A percentile compares a stretch with the other conserved stretches of the same genome.
phyloP scores from a whole-genome alignment of 352 stramenopile species.

The Phytophthora cajani region DNA sequence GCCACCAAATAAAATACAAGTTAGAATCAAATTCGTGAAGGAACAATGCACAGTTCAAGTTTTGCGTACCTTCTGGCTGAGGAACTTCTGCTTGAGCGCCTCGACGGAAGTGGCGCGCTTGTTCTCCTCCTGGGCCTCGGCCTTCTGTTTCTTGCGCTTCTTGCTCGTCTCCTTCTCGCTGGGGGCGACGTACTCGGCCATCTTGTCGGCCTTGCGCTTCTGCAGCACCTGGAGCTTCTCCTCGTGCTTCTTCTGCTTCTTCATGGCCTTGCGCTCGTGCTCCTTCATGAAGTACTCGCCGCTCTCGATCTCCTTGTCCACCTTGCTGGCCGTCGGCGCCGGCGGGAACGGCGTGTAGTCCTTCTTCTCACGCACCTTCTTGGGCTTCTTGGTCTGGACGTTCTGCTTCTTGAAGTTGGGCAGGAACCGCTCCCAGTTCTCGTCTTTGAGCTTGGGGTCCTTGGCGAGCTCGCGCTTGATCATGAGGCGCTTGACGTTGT shows the following conservation, averaged over 20 bases:
- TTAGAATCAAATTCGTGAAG: not conserved
- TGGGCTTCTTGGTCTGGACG: constrained; percentile 96
- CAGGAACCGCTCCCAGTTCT: constrained; percentile 99
- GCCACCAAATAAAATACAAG: constrained; percentile 8
- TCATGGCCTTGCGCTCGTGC: constrained; percentile 93
- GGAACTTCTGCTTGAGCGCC: constrained; percentile 85
- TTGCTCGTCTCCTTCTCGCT: constrained; percentile 80
- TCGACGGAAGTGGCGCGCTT: constrained; percentile 65
- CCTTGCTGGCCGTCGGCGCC: constrained; percentile 94
- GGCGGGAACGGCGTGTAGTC: constrained; percentile 99
- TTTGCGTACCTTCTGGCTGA: constrained; percentile 67
- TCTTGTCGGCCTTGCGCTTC: constrained; percentile 79
- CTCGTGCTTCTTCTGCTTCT: constrained; percentile 89
- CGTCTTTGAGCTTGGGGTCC: constrained; percentile 95
- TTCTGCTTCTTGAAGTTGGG: constrained; percentile 99
- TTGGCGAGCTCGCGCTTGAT: constrained; percentile 99
- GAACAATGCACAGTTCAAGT: not conserved
- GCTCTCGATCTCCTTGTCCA: constrained; percentile 98
- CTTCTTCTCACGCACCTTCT: constrained; percentile 92
- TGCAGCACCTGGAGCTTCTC: constrained; percentile 64
- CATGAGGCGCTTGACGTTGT: constrained; percentile 99
- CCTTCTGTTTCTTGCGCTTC: constrained; percentile 83
- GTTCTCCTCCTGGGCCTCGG: constrained; percentile 46
- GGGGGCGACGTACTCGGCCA: constrained; percentile 74
- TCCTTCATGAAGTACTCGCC: constrained; percentile 99